Evolutionary conservation across 352 stramenopile genomes (phyloP), one percentile per base, ranked within the genome.

Genomic region (Globisporangium abappressorium): DNA sequence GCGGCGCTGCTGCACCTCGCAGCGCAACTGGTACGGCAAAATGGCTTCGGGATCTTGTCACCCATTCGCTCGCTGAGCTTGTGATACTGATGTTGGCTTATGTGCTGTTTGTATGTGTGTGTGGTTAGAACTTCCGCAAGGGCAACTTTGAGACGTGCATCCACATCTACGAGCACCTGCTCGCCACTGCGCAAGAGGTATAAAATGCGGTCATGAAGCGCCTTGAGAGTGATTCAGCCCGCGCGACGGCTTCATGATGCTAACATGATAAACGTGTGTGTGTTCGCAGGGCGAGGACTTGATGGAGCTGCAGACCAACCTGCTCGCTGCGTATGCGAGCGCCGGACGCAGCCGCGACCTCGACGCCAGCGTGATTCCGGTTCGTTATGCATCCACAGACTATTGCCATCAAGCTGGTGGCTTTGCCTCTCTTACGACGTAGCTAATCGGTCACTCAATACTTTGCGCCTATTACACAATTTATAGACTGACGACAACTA

Each of bases 251-350:
- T 14, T 43, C 9, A 15, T 43, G 36, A 33, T 46, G 38, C 8
- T 51, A 51, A 51, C 43, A 24, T 51, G 18, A n/a, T 20, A 33
- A 5, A n/a, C 43, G 18, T 49, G 56, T n/a, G 18, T n/a, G 14
- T 61, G 30, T 11, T 28, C 5, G 24, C 51, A 87, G 70, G 77
- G 77, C 0, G 84, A 93, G n/a, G 83, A 94, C 57, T 62, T 89
- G 49, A 65, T 92, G 68, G 87, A 94, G 74, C 73, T 94, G 60
- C 86, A 89, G 41, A 88, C 87, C 47, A 95, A 95, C 51, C 59
- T 93, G 41, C 51, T 95, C 56, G 85, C 87, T 2, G 87, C 82
- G 49, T 94, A 94, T 64, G 78, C 79, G 28, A 91, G 80, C 38
- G 84, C 83, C 4, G 77, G 76, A 26, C 81, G 81, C 51, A 82